phyloP scores from a whole-genome alignment of 768 basidiomycete species.

The Pisolithus sp. region DNA sequence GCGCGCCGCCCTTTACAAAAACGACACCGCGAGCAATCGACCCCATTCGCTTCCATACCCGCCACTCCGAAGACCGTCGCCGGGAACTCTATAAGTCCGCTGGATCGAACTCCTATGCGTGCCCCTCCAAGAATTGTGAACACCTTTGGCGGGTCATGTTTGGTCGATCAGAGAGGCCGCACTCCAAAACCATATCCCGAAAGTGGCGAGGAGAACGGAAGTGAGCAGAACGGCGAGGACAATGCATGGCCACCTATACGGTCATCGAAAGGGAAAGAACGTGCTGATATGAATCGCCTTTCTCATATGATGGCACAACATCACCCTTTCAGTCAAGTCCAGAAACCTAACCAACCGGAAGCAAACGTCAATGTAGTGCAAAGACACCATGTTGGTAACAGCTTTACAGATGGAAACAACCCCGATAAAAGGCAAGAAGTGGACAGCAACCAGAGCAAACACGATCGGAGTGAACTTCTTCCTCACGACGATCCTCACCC shows the following conservation, averaged over 20 bases:
- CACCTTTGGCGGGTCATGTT: slow-evolving; percentile 10
- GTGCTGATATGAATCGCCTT: neutral
- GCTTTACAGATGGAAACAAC: too few relatives aligned
- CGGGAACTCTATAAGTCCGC: neutral
- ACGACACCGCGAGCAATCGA: slow-evolving; percentile 7
- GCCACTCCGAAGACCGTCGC: slow-evolving; percentile 5
- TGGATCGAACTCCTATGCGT: neutral
- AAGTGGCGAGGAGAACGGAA: neutral
- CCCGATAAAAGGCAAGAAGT: too few relatives aligned
- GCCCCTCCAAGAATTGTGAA: slow-evolving; percentile 19
- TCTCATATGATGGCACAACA: neutral
- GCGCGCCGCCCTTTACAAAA: slow-evolving; percentile 6
- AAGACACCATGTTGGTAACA: neutral
- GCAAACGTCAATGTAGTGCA: neutral
- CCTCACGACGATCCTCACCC: too few relatives aligned
- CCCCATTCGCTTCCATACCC: slow-evolving; percentile 14
- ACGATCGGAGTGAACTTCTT: too few relatives aligned
- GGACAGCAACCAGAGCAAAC: too few relatives aligned
- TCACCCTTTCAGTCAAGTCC: slow-evolving; percentile 9
- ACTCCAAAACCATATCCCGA: slow-evolving; percentile 1
- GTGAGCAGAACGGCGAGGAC: neutral
- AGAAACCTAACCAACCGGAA: neutral
- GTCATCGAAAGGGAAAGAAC: neutral
- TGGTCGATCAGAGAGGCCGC: slow-evolving; percentile 15
- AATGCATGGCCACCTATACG: too few relatives aligned